Conservation (phyloP, 768 basidiomycete species). For the Suillus subluteus region DNA sequence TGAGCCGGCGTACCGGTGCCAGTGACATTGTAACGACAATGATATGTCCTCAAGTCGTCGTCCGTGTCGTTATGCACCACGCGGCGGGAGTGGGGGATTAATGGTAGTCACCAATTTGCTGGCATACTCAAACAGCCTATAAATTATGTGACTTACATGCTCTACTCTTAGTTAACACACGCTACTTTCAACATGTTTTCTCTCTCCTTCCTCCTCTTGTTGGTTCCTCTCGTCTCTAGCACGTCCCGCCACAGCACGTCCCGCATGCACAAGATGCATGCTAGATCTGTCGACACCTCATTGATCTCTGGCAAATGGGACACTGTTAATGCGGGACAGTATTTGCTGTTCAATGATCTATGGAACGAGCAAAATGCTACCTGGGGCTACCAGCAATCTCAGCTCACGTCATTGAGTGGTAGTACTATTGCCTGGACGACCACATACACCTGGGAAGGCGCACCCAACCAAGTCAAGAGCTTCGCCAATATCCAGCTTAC, state of each 20-base stretch:
- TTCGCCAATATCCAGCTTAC: slow-evolving; percentile 62
- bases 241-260: background rate
- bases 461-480: slow-evolving; percentile 53
- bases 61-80: background rate
- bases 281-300: slow-evolving; percentile 25
- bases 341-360: slow-evolving; percentile 54
- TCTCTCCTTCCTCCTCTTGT: slow-evolving; percentile 12
- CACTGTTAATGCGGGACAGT: slow-evolving; percentile 44
- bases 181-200: background rate
- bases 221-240: slow-evolving; percentile 28
- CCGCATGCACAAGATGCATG: background rate
- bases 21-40: background rate
- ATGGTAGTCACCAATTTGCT: slow-evolving; percentile 5
- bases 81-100: background rate
- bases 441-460: slow-evolving; percentile 57
- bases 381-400: slow-evolving; percentile 56
- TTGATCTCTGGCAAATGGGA: slow-evolving; percentile 55
- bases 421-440: slow-evolving; percentile 53
- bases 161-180: background rate
- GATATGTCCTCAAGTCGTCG: background rate
- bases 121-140: background rate
- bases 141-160: background rate
- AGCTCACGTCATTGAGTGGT: slow-evolving; percentile 45
- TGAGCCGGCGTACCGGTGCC: background rate
- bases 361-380: slow-evolving; percentile 44